phyloP scores from a whole-genome alignment of 2,329 filamentous ascomycete species.

The Fusarium ramigenum region DNA sequence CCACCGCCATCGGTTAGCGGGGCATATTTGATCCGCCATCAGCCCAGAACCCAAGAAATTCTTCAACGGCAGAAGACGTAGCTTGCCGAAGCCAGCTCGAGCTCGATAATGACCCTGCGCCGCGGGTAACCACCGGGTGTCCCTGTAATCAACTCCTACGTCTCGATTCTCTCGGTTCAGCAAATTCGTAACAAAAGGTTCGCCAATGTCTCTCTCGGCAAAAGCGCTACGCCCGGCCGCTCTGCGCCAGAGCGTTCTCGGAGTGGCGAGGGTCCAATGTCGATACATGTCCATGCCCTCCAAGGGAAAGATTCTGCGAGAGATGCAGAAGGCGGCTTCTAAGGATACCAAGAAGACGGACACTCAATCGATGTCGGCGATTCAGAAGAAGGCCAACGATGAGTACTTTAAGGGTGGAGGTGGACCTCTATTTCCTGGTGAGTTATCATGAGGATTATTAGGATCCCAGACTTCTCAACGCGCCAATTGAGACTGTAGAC shows the following conservation, averaged over 20 bases:
- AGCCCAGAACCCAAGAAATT: constrained; percentile 39
- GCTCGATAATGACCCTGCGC: constrained; percentile 41
- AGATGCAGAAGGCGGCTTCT: constrained; percentile 41
- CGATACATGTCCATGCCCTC: constrained; percentile 44
- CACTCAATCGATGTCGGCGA: constrained; percentile 44
- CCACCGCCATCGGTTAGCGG: constrained; percentile 6
- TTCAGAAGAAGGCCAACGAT: constrained; percentile 45
- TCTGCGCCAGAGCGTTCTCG: constrained; percentile 32
- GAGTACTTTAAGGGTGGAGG: constrained; percentile 48
- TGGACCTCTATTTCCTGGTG: constrained; percentile 49
- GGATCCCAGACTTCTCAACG: neutral
- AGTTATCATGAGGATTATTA: constrained; percentile 22
- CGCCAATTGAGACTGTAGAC: constrained; percentile 4
- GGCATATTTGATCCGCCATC: constrained; percentile 36
- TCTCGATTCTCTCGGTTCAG: neutral
- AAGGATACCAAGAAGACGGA: constrained; percentile 38
- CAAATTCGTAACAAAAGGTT: neutral
- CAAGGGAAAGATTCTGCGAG: constrained; percentile 40
- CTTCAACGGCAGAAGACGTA: constrained; percentile 22
- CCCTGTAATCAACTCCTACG: neutral
- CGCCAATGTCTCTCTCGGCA: constrained; percentile 32
- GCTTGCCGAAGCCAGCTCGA: constrained; percentile 10
- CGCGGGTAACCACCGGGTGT: constrained; percentile 38
- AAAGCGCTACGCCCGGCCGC: constrained; percentile 37
- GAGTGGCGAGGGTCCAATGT: constrained; percentile 35